Percentiles rank a stretch among this genome's conserved stretches.
Evolutionary conservation across 805 yeast species (phyloP).

Genomic region (Candida xyloterini): DNA sequence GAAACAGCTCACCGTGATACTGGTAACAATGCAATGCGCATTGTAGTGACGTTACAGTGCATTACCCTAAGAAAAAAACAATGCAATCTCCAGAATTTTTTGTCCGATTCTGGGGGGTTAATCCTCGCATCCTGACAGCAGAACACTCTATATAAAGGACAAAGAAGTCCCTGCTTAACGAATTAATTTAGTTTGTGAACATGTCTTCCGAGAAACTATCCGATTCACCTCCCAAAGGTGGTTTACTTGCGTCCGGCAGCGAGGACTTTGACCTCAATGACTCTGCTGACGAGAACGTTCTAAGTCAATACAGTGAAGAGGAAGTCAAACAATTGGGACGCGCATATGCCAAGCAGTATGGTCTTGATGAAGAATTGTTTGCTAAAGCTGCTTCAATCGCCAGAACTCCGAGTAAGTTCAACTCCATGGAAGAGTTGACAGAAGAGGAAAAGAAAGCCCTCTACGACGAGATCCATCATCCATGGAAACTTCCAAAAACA

Average conservation of each 20-base stretch:
- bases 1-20: background rate
- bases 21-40: no score
- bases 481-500: slow-evolving; percentile 45
- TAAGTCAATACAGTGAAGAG: slow-evolving; percentile 55
- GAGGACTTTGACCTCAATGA: slow-evolving; percentile 5
- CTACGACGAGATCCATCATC: slow-evolving; percentile 44
- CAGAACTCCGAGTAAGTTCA: slow-evolving; percentile 52
- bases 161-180: background rate
- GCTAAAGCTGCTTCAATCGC: slow-evolving; percentile 68
- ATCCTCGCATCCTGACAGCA: background rate
- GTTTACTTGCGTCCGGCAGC: slow-evolving; percentile 14
- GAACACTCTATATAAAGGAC: slow-evolving; percentile 6
- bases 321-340: slow-evolving; percentile 71
- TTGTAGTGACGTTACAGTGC: background rate
- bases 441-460: slow-evolving; percentile 56
- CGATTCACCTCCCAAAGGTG: slow-evolving; percentile 12
- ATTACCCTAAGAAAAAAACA: background rate
- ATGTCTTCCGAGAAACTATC: slow-evolving; percentile 10
- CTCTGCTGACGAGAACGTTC: slow-evolving; percentile 39
- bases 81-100: slow-evolving; percentile 8
- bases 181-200: background rate
- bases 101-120: slow-evolving; percentile 4
- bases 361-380: slow-evolving; percentile 56
- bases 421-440: slow-evolving; percentile 50
- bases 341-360: slow-evolving; percentile 55